Percentiles rank a stretch among this genome's conserved stretches.
These are phyloP conservation scores for Fomitopsis betulina DNA, from an alignment of 1,284 basidiomycete species.

Conservation along the genomic window DNA sequence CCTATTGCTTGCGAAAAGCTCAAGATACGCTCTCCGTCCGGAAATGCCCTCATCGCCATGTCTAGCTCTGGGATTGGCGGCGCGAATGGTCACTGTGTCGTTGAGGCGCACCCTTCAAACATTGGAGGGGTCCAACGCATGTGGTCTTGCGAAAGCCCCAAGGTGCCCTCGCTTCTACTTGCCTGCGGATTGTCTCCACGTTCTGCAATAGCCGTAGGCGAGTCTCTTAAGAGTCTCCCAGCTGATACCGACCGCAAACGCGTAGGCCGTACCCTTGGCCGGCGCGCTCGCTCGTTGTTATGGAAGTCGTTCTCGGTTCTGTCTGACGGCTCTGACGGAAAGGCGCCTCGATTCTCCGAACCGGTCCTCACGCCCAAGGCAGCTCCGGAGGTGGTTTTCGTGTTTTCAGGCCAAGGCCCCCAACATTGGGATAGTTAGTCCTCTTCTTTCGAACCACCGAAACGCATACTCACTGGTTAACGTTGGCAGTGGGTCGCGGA, in stretches of 20 bases:
- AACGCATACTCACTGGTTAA: slow-evolving; percentile 1
- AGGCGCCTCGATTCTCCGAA: slow-evolving; percentile 13
- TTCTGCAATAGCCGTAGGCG: slow-evolving; percentile 20
- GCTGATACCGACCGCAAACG: slow-evolving; percentile 9
- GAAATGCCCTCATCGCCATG: slow-evolving; percentile 30
- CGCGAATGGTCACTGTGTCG: slow-evolving; percentile 34
- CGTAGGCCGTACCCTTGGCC: slow-evolving; percentile 14
- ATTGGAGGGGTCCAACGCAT: neutral
- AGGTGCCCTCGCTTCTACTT: slow-evolving; percentile 26
- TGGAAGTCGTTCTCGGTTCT: slow-evolving; percentile 26
- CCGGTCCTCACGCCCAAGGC: slow-evolving; percentile 24
- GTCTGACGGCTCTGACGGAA: neutral
- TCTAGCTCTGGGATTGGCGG: slow-evolving; percentile 42
- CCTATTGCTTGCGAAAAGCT: slow-evolving; percentile 21
- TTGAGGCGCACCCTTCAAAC: slow-evolving; percentile 28
- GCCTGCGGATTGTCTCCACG: slow-evolving; percentile 30
- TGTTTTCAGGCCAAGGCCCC: slow-evolving; percentile 7
- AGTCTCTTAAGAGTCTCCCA: slow-evolving; percentile 24
- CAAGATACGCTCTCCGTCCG: slow-evolving; percentile 26
- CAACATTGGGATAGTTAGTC: slow-evolving; percentile 7
- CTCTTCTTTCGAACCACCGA: neutral
- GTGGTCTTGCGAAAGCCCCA: neutral
- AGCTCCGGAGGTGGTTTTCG: slow-evolving; percentile 27
- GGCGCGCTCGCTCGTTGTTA: slow-evolving; percentile 29
- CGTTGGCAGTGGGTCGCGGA: slow-evolving; percentile 33